phyloP scores from a whole-genome alignment of 179 eudicot species.

The Patellifolia procumbens region DNA sequence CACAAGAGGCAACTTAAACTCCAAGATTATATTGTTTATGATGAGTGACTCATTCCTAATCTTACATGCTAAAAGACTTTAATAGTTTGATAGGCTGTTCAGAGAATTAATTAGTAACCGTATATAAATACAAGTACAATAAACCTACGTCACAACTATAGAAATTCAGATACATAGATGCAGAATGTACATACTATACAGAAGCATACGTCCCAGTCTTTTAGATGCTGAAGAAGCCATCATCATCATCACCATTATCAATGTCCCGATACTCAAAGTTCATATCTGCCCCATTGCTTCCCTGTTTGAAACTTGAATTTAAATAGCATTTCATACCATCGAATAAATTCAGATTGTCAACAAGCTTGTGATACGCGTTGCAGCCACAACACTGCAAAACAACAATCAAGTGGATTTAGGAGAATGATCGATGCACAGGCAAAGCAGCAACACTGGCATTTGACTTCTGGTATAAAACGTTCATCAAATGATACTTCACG shows the following conservation, averaged over 20 bases:
- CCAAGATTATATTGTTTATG: conserved; percentile 1
- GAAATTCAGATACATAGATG: conserved; percentile 31
- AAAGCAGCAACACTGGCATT: neutral
- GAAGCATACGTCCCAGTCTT: conserved; percentile 17
- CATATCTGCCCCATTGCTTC: conserved; percentile 38
- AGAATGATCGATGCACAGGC: neutral
- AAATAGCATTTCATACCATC: conserved; percentile 95
- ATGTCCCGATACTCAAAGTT: conserved; percentile 59
- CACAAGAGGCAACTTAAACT: neutral
- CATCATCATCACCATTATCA: conserved; percentile 57
- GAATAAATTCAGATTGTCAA: conserved; percentile 87
- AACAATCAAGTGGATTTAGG: neutral
- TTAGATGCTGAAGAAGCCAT: conserved; percentile 48
- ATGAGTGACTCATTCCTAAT: neutral
- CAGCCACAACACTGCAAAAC: conserved; percentile 85
- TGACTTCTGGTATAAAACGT: neutral
- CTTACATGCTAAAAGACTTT: neutral
- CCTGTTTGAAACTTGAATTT: conserved; percentile 67
- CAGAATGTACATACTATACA: conserved; percentile 38
- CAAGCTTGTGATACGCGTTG: conserved; percentile 93
- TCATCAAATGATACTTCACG: neutral
- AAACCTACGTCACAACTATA: conserved; percentile 20
- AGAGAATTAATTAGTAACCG: conserved; percentile 3
- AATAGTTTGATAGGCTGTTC: neutral
- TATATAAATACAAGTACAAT: conserved; percentile 9